A percentile compares a stretch with the other conserved stretches of the same genome.
Conservation (phyloP, 2,329 filamentous ascomycete genomes). For the Colletotrichum neosansevieriae region DNA sequence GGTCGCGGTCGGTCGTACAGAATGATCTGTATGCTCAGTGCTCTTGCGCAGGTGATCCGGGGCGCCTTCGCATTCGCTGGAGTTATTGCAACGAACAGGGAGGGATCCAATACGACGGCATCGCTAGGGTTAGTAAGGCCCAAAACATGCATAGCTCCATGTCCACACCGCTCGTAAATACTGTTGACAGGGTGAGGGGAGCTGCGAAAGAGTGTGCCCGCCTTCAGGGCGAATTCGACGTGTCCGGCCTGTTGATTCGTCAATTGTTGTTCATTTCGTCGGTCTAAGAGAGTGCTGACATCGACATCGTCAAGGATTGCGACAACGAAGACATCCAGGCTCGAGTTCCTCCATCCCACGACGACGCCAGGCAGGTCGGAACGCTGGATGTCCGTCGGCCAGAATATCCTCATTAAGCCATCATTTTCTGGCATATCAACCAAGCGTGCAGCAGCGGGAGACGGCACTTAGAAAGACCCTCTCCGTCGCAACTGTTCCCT, state of each 20-base stretch:
- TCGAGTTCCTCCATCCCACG: constrained; percentile 95
- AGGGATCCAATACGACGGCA: constrained; percentile 70
- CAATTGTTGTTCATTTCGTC: constrained; percentile 18
- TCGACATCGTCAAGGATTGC: constrained; percentile 92
- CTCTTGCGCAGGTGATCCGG: constrained; percentile 77
- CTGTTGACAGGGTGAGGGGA: constrained; percentile 83
- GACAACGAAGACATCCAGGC: constrained; percentile 89
- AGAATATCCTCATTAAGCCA: constrained; percentile 98
- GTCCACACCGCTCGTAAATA: constrained; percentile 87
- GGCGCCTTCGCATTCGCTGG: constrained; percentile 69
- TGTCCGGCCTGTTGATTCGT: constrained; percentile 71
- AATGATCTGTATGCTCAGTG: constrained; percentile 85
- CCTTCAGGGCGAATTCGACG: constrained; percentile 88
- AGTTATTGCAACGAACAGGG: constrained; percentile 74
- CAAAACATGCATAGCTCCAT: constrained; percentile 84
- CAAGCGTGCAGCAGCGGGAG: constrained; percentile 45
- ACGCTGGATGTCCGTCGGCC: constrained; percentile 86
- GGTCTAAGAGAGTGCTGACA: constrained; percentile 61
- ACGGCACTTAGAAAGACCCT: constrained; percentile 84
- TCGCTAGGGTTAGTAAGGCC: constrained; percentile 79
- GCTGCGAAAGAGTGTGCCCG: constrained; percentile 85
- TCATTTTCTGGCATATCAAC: constrained; percentile 78
- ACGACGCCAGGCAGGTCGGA: constrained; percentile 84
- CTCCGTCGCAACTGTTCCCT: constrained; percentile 93
- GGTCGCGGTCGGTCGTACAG: constrained; percentile 90